Base-by-base conservation (phyloP, 352 stramenopile genomes). In the Pythium monospermum region DNA sequence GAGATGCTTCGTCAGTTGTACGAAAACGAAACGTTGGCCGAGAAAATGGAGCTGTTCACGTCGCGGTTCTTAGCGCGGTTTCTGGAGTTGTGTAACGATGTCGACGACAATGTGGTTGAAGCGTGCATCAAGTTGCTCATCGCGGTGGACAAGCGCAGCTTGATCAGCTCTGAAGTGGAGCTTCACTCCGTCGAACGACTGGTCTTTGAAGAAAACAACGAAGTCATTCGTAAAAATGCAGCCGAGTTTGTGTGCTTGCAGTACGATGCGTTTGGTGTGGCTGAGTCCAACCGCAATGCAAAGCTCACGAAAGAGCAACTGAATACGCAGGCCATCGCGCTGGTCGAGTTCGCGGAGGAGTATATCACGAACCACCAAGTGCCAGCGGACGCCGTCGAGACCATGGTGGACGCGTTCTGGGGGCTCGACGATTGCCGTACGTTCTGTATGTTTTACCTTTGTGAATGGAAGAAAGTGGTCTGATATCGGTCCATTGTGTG, bases 311-410 rank as follows among this genome's bases (percentile, higher is more conserved):
- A 85, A 56, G 71, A 89, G 27, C 84, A 95, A 41, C 71, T 92
- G 6, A 87, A 86, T 38, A 92, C 79, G 27, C 84, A 95, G 66
- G 81, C 81, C 15, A 91, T 95, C 53, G 83, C 84, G 23, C 54
- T 95, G n/a, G 76, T 93, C n/a, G 82, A 95, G 57, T 95, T 95
- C 61, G 82, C 80, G 2, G 78, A 95, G 58, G 84, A 93, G 53
- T 94, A 91, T 38, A 80, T 89, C 26, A 64, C 70, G 15, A 85
- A 90, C 57, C 69, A 90, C 25, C 57, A 54, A 21, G 58, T 88
- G n/a, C 75, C 77, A 11, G 53, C 73, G 4, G 54, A 66, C 18
- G 75, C 80, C 19, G 72, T 93, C 8, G 76, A 86, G 39, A 88
- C 73, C 4, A 70, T 95, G 36, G 84, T 94, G 8, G 76, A 91